Conservation (phyloP, 75 land plant species). For the Chamaecyparis obtusa region DNA sequence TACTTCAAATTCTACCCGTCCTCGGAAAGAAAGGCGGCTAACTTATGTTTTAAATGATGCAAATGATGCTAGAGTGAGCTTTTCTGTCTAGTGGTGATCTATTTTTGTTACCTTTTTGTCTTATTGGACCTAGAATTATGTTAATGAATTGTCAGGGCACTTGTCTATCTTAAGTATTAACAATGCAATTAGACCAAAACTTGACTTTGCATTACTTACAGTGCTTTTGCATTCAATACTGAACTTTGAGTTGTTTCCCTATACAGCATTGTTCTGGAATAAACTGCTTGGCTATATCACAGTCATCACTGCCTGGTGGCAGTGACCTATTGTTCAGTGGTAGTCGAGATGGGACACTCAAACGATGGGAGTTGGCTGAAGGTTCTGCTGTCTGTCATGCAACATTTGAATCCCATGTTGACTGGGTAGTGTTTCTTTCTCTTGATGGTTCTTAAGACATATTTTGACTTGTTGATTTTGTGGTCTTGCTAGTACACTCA, state of each 20-base stretch:
- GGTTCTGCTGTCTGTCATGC: constrained; percentile 68
- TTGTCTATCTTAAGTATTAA: constrained; percentile 10
- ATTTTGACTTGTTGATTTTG: not conserved
- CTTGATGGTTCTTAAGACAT: not conserved
- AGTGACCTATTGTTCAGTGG: constrained; percentile 76
- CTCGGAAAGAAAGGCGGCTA: constrained; percentile 87
- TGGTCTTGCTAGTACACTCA: not conserved
- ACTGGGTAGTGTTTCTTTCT: constrained; percentile 65
- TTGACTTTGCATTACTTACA: not conserved
- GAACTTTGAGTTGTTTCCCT: not conserved
- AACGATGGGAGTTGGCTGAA: constrained; percentile 78
- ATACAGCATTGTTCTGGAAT: constrained; percentile 94
- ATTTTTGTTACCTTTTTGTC: not conserved
- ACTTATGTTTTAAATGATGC: constrained; percentile 89
- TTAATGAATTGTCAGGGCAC: not conserved
- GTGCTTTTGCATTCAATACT: not conserved
- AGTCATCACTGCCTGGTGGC: constrained; percentile 26
- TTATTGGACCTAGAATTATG: not conserved
- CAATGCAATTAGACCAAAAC: not conserved
- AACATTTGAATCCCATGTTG: constrained; percentile 96
- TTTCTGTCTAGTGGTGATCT: constrained; percentile 5
- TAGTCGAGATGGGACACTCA: constrained; percentile 97
- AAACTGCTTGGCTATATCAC: constrained; percentile 63
- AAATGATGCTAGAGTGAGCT: constrained; percentile 77
- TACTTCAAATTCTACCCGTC: constrained; percentile 68